These are phyloP conservation scores for Yamadazyma blattariae DNA, from an alignment of 1,139 yeast species.

Conservation along the genomic window DNA sequence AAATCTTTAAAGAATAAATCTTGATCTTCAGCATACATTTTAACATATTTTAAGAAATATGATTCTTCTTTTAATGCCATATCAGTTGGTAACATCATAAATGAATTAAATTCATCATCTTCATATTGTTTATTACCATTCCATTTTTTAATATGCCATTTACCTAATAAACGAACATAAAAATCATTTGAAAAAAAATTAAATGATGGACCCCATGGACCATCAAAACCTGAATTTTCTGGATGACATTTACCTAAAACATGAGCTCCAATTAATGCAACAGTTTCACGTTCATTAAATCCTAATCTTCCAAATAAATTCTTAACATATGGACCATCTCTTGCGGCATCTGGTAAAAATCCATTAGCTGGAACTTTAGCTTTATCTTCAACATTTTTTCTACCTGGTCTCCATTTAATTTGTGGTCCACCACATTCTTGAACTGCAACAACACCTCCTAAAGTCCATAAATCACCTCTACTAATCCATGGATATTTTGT, in stretches of 20 bases:
- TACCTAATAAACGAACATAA: constrained; percentile 66
- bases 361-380: constrained; percentile 60
- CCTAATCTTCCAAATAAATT: constrained; percentile 68
- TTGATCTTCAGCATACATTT: constrained; percentile 69
- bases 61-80: constrained; percentile 69
- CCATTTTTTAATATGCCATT: constrained; percentile 79
- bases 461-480: constrained; percentile 84
- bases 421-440: constrained; percentile 90
- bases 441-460: constrained; percentile 81
- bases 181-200: constrained; percentile 83
- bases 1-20: constrained; percentile 72
- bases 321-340: constrained; percentile 69
- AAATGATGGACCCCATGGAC: constrained; percentile 94
- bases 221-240: constrained; percentile 71
- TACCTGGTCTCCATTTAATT: constrained; percentile 84
- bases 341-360: constrained; percentile 76
- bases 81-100: constrained; percentile 92
- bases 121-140: constrained; percentile 74
- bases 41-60: constrained; percentile 62
- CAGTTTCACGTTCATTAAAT: constrained; percentile 79
- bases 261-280: constrained; percentile 87
- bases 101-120: constrained; percentile 67
- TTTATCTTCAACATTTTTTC: constrained; percentile 29
- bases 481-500: constrained; percentile 72
- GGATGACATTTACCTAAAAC: constrained; percentile 77